Conservation (phyloP, 257 asterid genomes). For the Solanum lignicaule region DNA sequence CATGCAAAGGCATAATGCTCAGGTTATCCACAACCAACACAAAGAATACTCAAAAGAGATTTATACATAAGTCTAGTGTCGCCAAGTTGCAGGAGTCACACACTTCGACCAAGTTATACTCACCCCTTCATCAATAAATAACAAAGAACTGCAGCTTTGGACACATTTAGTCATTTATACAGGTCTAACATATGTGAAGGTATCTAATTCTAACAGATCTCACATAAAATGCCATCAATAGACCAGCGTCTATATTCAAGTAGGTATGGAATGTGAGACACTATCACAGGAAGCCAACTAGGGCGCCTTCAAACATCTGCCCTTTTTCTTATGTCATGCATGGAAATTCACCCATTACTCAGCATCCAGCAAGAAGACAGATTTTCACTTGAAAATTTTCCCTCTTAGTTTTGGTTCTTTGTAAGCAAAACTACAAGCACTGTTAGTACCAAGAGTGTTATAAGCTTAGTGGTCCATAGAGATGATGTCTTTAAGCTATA, state of each 20-base stretch:
- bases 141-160: neutral
- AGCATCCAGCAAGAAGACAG: neutral
- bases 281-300: neutral
- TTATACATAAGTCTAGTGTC: neutral
- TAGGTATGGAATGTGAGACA: neutral
- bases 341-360: neutral
- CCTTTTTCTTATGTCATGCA: neutral
- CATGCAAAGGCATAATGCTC: neutral
- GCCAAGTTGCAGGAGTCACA: neutral
- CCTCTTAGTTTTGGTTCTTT: neutral
- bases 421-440: neutral
- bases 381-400: neutral
- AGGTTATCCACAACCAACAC: neutral
- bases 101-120: neutral
- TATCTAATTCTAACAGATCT: neutral
- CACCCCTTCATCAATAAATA: neutral
- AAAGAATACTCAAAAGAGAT: neutral
- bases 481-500: neutral
- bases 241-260: neutral
- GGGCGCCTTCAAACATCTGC: neutral
- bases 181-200: neutral
- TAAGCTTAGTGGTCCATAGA: neutral
- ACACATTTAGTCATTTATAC: neutral
- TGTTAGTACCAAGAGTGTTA: neutral
- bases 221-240: neutral